These are phyloP conservation scores for Neurospora pannonica DNA, from an alignment of 495 filamentous ascomycete species.

Conservation along the genomic window DNA sequence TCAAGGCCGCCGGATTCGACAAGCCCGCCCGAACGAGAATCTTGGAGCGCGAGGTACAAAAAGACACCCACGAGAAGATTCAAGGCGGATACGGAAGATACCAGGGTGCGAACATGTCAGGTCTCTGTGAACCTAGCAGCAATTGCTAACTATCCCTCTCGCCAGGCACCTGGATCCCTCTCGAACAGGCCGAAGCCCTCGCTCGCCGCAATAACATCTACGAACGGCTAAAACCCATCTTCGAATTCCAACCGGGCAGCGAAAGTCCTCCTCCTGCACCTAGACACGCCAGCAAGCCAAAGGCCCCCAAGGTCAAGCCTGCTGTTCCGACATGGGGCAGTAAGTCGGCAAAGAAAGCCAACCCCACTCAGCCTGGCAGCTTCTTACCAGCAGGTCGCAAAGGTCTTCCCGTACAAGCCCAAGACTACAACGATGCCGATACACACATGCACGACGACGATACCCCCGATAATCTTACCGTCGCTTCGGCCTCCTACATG, in stretches of 20 bases:
- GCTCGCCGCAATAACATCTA: slow-evolving; percentile 79
- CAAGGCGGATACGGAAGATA: slow-evolving; percentile 99
- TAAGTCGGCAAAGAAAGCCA: slow-evolving; percentile 21
- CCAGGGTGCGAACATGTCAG: slow-evolving; percentile 53
- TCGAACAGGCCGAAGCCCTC: slow-evolving; percentile 68
- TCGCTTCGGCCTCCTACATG: slow-evolving; percentile 72
- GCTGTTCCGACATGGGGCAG: slow-evolving; percentile 45
- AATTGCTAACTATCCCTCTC: slow-evolving; percentile 11
- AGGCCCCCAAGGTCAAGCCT: slow-evolving; percentile 50
- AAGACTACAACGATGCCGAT: slow-evolving; percentile 40
- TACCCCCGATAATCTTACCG: slow-evolving; percentile 67
- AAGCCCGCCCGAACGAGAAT: slow-evolving; percentile 92
- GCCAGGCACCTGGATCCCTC: slow-evolving; percentile 89
- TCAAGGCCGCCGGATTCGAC: slow-evolving; percentile 61
- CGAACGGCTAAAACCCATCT: slow-evolving; percentile 72
- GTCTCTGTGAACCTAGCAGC: not conserved
- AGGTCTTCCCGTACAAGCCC: slow-evolving; percentile 19
- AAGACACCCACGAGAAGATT: slow-evolving; percentile 91
- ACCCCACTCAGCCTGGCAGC: slow-evolving; percentile 7
- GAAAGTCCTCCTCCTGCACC: slow-evolving; percentile 88
- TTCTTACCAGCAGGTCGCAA: slow-evolving; percentile 20
- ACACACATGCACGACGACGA: slow-evolving; percentile 68
- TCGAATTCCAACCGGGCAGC: slow-evolving; percentile 78
- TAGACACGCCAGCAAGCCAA: slow-evolving; percentile 76
- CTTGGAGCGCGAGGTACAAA: slow-evolving; percentile 92